Evolutionary conservation across 108 stramenopile genomes (phyloP).

Genomic region (Cafeteria roenbergensis): DNA sequence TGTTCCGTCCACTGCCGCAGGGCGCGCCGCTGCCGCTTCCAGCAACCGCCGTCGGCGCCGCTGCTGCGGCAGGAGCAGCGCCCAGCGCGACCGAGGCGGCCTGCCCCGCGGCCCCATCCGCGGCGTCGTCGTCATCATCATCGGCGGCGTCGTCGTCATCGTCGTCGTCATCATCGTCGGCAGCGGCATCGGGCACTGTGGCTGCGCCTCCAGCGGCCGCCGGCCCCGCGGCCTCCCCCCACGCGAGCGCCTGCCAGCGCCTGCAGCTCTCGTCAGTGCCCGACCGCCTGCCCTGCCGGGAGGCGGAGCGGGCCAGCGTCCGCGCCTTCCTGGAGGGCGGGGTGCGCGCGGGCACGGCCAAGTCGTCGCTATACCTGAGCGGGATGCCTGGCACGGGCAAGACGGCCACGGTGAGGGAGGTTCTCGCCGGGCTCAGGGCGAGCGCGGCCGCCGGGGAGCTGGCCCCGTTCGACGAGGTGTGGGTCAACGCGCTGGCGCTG

Average conservation of each 20-base stretch:
- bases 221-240: too few relatives aligned
- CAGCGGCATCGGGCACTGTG: too few relatives aligned
- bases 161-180: too few relatives aligned
- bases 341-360: slow-evolving; percentile 1
- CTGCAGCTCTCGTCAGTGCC: slow-evolving; percentile 21
- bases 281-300: slow-evolving; percentile 13
- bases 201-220: too few relatives aligned
- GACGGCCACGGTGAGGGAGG: slow-evolving; percentile 38
- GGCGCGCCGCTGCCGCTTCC: too few relatives aligned
- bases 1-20: too few relatives aligned
- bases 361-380: slow-evolving; percentile 30
- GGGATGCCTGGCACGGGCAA: slow-evolving; percentile 52
- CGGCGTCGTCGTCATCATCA: too few relatives aligned
- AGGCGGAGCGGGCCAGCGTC: slow-evolving; percentile 11
- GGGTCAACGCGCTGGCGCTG: slow-evolving; percentile 37
- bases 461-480: slow-evolving; percentile 26
- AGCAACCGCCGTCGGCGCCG: too few relatives aligned
- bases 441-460: slow-evolving; percentile 5
- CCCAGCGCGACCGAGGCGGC: too few relatives aligned
- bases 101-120: too few relatives aligned
- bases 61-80: too few relatives aligned
- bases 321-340: not conserved
- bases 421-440: slow-evolving; percentile 15
- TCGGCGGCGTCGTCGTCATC: too few relatives aligned
- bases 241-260: not conserved